Base-by-base conservation (phyloP, 345 rosid species). In the Geranium brycei region DNA sequence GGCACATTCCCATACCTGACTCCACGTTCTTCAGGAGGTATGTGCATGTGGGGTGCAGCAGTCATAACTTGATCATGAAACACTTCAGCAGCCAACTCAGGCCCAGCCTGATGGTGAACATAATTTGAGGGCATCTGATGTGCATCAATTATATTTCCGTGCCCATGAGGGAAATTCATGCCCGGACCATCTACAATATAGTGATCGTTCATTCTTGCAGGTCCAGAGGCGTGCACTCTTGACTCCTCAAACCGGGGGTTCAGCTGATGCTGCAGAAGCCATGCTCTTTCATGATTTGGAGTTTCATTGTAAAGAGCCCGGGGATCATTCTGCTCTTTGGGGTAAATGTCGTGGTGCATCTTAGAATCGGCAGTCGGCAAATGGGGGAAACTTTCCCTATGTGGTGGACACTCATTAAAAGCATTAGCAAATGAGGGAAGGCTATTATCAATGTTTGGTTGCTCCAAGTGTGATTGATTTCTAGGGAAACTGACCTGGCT, bases 201-300 rank as follows among this genome's bases (percentile, higher is more conserved):
- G 57, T 75, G 88, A 75, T 87, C 91, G 61, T 79, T 81, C 71
- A 86, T 71, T 72, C 97, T 82, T 80, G 82, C 87, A 73, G 82
- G 76, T 61, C 80, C 89, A 66, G 82, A 69, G 51, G 68, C 30
- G 68, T 78, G 83, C 64, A 75, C 64, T 83, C 93, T 87, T 38
- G 70, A 78, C 69, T 87, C 95, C 69, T 92, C 95, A 72, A 73
- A 71, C 40, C 71, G 76, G 41, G 93, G 76, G 63, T 73, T 82
- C 75, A 78, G 67, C 72, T 79, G 96, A 64, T 83, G 88, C 74
- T 73, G 91, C 72, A 76, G 73, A 75, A 76, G 57, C 95, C 95
- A 81, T 64, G 95, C 95, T 72, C 88, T 85, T 65, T 91, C 97
- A 67, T 81, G 87, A 71, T 73, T 64, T 4, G 69, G 79, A 68